Evolutionary conservation across 2,329 filamentous ascomycete species (phyloP).

Genomic region (Xylaria sp.): DNA sequence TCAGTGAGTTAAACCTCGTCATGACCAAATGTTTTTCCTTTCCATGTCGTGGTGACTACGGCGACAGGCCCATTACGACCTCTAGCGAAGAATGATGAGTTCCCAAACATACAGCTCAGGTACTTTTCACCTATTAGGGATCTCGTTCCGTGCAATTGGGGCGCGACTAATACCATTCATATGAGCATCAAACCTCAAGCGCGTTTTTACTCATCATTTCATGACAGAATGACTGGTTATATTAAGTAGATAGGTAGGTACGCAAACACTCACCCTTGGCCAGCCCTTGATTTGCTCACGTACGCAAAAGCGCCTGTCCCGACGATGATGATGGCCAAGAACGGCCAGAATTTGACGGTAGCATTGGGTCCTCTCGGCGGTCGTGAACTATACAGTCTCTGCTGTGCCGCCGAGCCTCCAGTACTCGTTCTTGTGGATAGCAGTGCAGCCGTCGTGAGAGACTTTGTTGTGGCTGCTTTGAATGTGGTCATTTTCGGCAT

Average conservation of each 20-base stretch:
- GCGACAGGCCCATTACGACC: neutral
- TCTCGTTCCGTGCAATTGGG: conserved; percentile 38
- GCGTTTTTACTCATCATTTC: neutral
- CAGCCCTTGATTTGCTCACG: conserved; percentile 61
- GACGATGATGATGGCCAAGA: conserved; percentile 61
- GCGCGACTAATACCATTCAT: conserved; percentile 31
- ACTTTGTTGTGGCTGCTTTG: conserved; percentile 2
- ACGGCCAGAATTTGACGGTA: conserved; percentile 68
- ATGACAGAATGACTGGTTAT: neutral
- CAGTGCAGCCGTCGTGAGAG: conserved; percentile 8
- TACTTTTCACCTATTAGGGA: conserved; percentile 32
- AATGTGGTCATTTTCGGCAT: conserved; percentile 17
- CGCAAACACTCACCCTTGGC: conserved; percentile 58
- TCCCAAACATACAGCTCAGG: neutral
- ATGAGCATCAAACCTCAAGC: conserved; percentile 21
- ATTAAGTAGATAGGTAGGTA: neutral
- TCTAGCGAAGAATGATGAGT: neutral
- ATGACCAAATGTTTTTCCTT: neutral
- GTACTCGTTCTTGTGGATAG: conserved; percentile 13
- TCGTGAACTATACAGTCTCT: conserved; percentile 56
- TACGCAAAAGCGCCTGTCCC: conserved; percentile 62
- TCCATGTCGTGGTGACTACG: too few relatives aligned
- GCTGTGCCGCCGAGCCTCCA: conserved; percentile 3
- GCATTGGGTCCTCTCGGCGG: conserved; percentile 52
- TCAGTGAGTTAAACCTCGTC: neutral